These are phyloP conservation scores for Fusarium pseudonygamai DNA, from an alignment of 2,329 filamentous ascomycete genomes.

Conservation along the genomic window DNA sequence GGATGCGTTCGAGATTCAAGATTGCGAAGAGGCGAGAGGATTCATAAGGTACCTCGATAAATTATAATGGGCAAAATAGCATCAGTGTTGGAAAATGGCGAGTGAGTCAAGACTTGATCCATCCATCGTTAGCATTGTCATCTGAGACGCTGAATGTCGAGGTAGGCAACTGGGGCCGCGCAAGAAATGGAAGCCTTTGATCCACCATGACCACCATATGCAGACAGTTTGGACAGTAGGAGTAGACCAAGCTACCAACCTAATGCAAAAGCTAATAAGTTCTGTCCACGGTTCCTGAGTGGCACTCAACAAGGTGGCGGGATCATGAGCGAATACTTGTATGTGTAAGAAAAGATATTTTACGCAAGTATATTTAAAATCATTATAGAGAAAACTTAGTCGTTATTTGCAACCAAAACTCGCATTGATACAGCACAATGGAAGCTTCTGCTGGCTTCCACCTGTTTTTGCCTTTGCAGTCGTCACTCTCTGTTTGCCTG, in stretches of 20 bases:
- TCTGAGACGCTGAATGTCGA: not conserved
- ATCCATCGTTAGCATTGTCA: not conserved
- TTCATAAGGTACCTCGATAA: not conserved
- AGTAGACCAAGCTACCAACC: not conserved
- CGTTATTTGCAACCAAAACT: not conserved
- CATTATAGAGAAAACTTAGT: not conserved
- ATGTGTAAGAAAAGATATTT: not conserved
- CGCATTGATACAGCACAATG: constrained; percentile 5
- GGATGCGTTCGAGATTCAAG: not conserved
- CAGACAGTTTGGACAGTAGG: not conserved
- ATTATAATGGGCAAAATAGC: not conserved
- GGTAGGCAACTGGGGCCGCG: constrained; percentile 21
- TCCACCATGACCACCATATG: constrained; percentile 27
- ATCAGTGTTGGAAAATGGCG: not conserved
- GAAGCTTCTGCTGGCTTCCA: constrained; percentile 38
- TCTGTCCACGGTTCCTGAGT: constrained; percentile 6
- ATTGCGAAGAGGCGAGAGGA: constrained; percentile 13
- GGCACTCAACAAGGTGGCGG: constrained; percentile 18
- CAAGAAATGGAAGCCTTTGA: constrained; percentile 15
- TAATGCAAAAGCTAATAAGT: constrained; percentile 21
- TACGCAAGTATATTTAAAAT: not conserved
- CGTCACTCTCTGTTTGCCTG: constrained; percentile 43
- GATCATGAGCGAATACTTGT: not conserved
- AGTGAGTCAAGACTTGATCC: constrained; percentile 8
- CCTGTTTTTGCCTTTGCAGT: constrained; percentile 38